A percentile compares a stretch with the other conserved stretches of the same genome.
phyloP scores from a whole-genome alignment of 805 yeast species.

The Kuraishia molischiana region DNA sequence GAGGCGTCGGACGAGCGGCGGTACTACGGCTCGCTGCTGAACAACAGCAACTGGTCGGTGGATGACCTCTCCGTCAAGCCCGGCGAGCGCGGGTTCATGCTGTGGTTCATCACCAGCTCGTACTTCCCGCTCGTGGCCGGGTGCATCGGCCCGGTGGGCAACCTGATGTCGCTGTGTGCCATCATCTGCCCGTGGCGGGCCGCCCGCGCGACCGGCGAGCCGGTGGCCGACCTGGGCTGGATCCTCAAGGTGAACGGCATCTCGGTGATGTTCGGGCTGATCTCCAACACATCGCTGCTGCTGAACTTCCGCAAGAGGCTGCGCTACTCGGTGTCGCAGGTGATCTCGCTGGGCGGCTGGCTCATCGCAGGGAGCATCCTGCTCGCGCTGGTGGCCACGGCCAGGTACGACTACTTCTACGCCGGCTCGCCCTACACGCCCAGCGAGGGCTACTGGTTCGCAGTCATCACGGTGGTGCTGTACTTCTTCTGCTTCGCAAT shows the following conservation, averaged over 20 bases:
- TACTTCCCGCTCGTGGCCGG: conserved; percentile 71
- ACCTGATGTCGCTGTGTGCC: conserved; percentile 64
- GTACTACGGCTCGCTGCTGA: conserved; percentile 16
- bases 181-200: conserved; percentile 60
- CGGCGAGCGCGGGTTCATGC: conserved; percentile 17
- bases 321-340: conserved; percentile 51
- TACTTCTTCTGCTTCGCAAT: conserved; percentile 49
- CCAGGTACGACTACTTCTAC: conserved; percentile 20
- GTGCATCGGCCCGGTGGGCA: conserved; percentile 71
- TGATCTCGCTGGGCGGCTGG: conserved; percentile 57
- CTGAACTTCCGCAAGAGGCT: conserved; percentile 57
- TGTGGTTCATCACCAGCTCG: conserved; percentile 60
- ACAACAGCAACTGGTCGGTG: conserved; percentile 18
- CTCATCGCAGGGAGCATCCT: conserved; percentile 46
- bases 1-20: conserved; percentile 4
- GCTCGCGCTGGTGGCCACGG: conserved; percentile 33
- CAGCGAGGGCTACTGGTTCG: conserved; percentile 75
- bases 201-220: conserved; percentile 13
- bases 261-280: conserved; percentile 53
- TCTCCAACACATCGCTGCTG: conserved; percentile 60
- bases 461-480: conserved; percentile 50
- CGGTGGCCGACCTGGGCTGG: conserved; percentile 26
- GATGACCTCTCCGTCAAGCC: conserved; percentile 19
- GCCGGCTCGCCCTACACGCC: conserved; percentile 15
- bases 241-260: conserved; percentile 50